Evolutionary conservation across 1,284 basidiomycete genomes (phyloP).

Genomic region (Cystobasidium slooffiae): DNA sequence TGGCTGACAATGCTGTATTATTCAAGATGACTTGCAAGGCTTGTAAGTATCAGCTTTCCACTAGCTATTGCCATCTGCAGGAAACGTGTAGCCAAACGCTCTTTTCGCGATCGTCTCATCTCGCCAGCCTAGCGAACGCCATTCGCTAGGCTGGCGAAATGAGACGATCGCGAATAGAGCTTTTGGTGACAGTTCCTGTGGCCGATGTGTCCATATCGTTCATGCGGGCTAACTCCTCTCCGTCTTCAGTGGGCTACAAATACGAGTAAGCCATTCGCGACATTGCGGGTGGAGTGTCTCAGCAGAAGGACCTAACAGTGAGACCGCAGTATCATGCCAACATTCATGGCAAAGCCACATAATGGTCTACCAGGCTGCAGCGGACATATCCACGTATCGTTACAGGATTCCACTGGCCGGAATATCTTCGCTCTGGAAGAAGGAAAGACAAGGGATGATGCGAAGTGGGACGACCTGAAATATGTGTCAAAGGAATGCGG

Average conservation of each 20-base stretch:
- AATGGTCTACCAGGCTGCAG: constrained; percentile 49
- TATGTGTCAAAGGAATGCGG: constrained; percentile 84
- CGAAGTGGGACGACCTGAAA: constrained; percentile 77
- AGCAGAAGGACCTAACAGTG: constrained; percentile 64
- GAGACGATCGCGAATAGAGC: no score
- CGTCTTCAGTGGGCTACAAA: constrained; percentile 34
- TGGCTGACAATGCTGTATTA: constrained; percentile 92
- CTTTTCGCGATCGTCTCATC: not conserved
- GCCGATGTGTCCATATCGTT: not conserved
- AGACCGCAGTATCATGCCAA: constrained; percentile 81
- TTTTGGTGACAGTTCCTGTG: not conserved
- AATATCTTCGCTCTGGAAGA: constrained; percentile 78
- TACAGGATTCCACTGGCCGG: constrained; percentile 70
- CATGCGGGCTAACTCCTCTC: not conserved
- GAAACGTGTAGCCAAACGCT: no score
- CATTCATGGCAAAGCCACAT: constrained; percentile 94
- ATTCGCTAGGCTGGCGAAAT: no score
- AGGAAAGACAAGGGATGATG: constrained; percentile 67
- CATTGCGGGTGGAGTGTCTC: constrained; percentile 55
- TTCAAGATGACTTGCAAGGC: constrained; percentile 94
- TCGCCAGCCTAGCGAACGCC: no score
- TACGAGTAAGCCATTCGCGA: constrained; percentile 18
- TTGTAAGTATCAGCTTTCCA: constrained; percentile 44
- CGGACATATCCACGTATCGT: constrained; percentile 83
- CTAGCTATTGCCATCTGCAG: not conserved